Evolutionary conservation across 2,329 filamentous ascomycete genomes (phyloP).

Genomic region (Monosporascus sp.): DNA sequence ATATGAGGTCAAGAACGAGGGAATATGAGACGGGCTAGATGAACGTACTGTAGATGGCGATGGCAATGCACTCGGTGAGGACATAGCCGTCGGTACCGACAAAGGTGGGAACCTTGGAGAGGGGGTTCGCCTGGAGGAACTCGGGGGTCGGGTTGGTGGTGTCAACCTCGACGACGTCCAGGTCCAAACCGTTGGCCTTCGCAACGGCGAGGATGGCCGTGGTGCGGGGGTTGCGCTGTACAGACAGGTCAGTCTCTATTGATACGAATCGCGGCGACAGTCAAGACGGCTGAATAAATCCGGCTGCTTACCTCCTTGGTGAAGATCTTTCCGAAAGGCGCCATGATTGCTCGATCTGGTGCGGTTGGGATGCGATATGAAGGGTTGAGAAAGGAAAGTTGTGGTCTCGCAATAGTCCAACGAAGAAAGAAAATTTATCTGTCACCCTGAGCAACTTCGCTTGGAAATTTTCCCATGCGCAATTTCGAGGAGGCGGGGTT

Average conservation of each 20-base stretch:
- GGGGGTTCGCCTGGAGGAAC: constrained; percentile 79
- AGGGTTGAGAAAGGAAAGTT: constrained; percentile 9
- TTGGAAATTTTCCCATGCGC: constrained; percentile 17
- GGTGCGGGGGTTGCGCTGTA: constrained; percentile 82
- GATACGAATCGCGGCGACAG: no score
- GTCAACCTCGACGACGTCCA: constrained; percentile 75
- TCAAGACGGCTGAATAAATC: constrained; percentile 7
- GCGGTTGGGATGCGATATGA: constrained; percentile 4
- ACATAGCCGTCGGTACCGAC: constrained; percentile 86
- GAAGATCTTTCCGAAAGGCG: constrained; percentile 98
- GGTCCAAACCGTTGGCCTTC: constrained; percentile 93
- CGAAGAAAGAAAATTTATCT: constrained; percentile 4
- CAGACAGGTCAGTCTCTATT: constrained; percentile 19
- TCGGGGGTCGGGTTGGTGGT: constrained; percentile 62
- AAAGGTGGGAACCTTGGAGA: constrained; percentile 91
- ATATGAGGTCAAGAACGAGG: constrained; percentile 5
- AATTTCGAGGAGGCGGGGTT: constrained; percentile 21
- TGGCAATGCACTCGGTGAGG: constrained; percentile 86
- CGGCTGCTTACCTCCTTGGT: constrained; percentile 61
- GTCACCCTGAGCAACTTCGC: constrained; percentile 3
- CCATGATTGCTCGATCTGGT: constrained; percentile 39
- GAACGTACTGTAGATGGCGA: constrained; percentile 93
- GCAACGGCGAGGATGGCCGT: constrained; percentile 86
- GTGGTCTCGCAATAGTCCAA: background rate
- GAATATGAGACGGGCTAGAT: constrained; percentile 11